A percentile compares a stretch with the other conserved stretches of the same genome.
These are phyloP conservation scores for Micromonas pusilla DNA, from an alignment of 139 green algal genomes.

Conservation along the genomic window DNA sequence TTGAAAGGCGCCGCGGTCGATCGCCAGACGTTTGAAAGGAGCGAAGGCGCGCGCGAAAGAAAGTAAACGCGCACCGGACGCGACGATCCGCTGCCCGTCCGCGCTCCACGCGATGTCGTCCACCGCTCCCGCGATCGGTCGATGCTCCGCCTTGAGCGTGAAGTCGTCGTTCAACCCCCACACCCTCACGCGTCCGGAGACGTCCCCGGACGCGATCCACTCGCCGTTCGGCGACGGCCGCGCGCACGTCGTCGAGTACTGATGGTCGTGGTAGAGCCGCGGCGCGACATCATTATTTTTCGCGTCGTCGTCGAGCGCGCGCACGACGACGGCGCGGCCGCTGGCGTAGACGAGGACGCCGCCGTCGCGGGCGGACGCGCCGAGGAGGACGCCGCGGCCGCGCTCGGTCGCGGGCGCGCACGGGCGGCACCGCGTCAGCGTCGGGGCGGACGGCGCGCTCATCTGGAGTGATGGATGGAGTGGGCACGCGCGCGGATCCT, in stretches of 20 bases:
- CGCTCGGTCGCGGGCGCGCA: constrained; percentile 8
- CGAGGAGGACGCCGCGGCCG: constrained; percentile 23
- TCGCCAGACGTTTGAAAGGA: too few species aligned
- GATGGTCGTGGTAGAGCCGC: constrained; percentile 30
- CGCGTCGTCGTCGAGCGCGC: constrained; percentile 28
- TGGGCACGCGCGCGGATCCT: too few species aligned
- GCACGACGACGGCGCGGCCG: constrained; percentile 29
- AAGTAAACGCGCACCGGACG: constrained; percentile 34
- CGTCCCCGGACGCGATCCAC: constrained; percentile 43
- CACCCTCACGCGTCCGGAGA: constrained; percentile 33
- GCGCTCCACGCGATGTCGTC: constrained; percentile 43
- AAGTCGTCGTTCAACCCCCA: constrained; percentile 31
- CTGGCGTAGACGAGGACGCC: constrained; percentile 20
- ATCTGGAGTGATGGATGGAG: too few species aligned
- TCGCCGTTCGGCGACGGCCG: constrained; percentile 42
- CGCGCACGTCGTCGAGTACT: constrained; percentile 37
- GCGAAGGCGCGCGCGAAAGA: too few species aligned
- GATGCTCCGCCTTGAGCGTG: constrained; percentile 39
- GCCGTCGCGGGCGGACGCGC: constrained; percentile 11
- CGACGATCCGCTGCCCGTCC: constrained; percentile 45
- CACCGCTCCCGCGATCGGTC: constrained; percentile 35
- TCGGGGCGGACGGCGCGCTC: too few species aligned
- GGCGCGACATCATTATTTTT: constrained; percentile 30
- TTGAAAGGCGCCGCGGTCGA: too few species aligned
- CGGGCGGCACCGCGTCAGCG: not conserved